Base-by-base conservation (phyloP, 768 basidiomycete species). In the Collybia mongolica region DNA sequence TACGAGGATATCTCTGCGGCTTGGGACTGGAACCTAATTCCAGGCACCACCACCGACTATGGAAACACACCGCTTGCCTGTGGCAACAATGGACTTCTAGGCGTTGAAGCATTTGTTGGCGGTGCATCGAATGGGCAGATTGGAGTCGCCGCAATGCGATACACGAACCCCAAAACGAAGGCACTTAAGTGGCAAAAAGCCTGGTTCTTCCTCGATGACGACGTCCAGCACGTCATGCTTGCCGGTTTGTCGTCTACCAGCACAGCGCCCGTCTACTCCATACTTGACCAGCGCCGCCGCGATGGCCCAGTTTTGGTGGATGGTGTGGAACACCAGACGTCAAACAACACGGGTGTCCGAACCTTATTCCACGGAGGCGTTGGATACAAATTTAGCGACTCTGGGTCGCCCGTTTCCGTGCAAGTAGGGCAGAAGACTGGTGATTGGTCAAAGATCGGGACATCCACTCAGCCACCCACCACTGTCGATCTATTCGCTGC, bases 21-120 rank as follows among this genome's bases (percentile, higher is more conserved):
- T 2, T 87, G 86, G 87, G 85, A 90, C 62, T 90, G 88, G 88
- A 81, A 88, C 54, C 72, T 86, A 5, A 80, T 90, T 23, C 87
- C 88, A 9, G 88, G 88, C 1, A 88, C 72, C 28, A 89, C 88
- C 1, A 73, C 77, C 36, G 82, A 88, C 59, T 86, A 86, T 57
- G 70, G 65, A 11, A 78, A 71, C 2, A 87, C 86, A 0, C 65
- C 73, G 0, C 71, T 90, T 7, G 59, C 64, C 19, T 87, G 85
- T 56, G 61, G 53, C 14, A 65, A 67, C n/a, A 72, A 77, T 1
- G 53, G 63, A 14, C 63, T 66, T 46, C 68, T 60, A 2, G 86
- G 85, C 1, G 58, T 76, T 5, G 75, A 84, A 48, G 53, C 66
- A 4, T 87, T 86, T 56, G 87, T 88, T n/a, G 88, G 88, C 0